Evolutionary conservation across 805 yeast genomes (phyloP).

Genomic region (Monosporozyma servazzii): DNA sequence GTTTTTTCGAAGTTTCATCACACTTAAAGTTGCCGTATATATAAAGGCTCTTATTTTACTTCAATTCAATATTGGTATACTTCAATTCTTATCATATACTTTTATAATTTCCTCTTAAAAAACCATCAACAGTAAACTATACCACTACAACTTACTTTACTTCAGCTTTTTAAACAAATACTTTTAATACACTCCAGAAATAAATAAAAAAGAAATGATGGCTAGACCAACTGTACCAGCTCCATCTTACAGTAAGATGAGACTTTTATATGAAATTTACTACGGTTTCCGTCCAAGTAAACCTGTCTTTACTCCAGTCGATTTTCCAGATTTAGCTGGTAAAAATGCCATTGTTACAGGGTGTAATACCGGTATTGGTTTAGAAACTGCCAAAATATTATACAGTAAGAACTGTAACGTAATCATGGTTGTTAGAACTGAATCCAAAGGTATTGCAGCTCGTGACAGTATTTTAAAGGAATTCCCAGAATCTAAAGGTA

Average conservation of each 20-base stretch:
- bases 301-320: slow-evolving; percentile 25
- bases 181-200: neutral
- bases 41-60: too few species aligned
- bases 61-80: too few species aligned
- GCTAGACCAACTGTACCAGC: slow-evolving; percentile 23
- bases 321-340: slow-evolving; percentile 32
- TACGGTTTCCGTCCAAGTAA: slow-evolving; percentile 21
- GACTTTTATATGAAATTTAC: slow-evolving; percentile 12
- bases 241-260: slow-evolving; percentile 12
- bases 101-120: too few species aligned
- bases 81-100: too few species aligned
- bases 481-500: slow-evolving; percentile 20
- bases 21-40: too few species aligned
- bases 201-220: slow-evolving; percentile 4
- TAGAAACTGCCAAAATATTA: slow-evolving; percentile 18
- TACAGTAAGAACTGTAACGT: slow-evolving; percentile 30
- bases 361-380: slow-evolving; percentile 33
- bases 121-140: neutral
- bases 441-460: slow-evolving; percentile 29
- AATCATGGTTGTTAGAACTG: slow-evolving; percentile 29
- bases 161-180: neutral
- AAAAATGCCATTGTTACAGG: slow-evolving; percentile 36
- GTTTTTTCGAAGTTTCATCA: too few species aligned
- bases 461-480: slow-evolving; percentile 21
- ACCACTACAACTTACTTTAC: neutral